Base-by-base conservation (phyloP, 345 rosid genomes). In the Camelina laxa region DNA sequence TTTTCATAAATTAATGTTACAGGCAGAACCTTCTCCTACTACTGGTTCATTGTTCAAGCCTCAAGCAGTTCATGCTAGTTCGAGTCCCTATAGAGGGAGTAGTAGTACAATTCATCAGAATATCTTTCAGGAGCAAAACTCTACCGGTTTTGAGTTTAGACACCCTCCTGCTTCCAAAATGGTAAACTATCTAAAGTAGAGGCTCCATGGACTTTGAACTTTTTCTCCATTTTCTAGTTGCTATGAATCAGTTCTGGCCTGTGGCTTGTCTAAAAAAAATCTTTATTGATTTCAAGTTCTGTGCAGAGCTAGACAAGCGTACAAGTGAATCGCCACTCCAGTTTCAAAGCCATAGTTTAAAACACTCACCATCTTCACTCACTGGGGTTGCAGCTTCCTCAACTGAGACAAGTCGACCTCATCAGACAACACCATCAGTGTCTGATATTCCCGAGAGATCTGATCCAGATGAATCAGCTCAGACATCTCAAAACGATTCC, bases 1-100 rank as follows among this genome's bases (percentile, higher is more conserved):
- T 27, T 27, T 27, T 27, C 30, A 27, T 27, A 27, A 2, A 27
- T 24, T 64, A 16, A 38, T 67, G 65, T 41, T 78, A 56, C 83
- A 91, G 98, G 84, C 86, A 41, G 97, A 91, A 80, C 96, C 97
- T 65, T 95, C 97, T 36, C 99, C 97, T 65, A 90, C 99, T 42
- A 89, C 96, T 6, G 99, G 99, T 62, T 87, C 99, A 51, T 80
- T 95, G 78, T 61, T 77, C 48, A 91, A 92, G 77, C 87, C 88
- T 81, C 93, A 79, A 54, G 60, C 81, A 21, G 48, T 75, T 60
- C 88, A 82, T 44, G 83, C 76, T 70, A 70, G 45, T 45, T 84
- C 85, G 9, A 79, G 39, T 35, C 9, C 39, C 11, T 35, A 39
- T 39, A 11, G 5, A 39, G 42, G 69, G 13, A 70, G 75, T 24